Conservation (phyloP, 345 rosid genomes). For the Erodium maritimum region DNA sequence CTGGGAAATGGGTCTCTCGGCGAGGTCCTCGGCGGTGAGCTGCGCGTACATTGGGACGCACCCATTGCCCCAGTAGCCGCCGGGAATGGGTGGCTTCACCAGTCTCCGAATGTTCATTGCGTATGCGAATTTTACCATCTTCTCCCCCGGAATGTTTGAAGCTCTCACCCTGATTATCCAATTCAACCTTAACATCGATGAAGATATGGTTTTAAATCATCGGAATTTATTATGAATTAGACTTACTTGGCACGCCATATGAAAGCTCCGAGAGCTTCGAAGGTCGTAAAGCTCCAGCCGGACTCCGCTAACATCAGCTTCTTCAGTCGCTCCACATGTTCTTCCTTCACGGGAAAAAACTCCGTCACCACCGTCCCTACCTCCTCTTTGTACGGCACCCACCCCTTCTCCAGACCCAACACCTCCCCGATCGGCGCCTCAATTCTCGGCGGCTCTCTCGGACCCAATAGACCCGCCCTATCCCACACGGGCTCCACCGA, state of each 20-base stretch:
- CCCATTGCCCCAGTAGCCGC: constrained; percentile 80
- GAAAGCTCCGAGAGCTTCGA: constrained; percentile 79
- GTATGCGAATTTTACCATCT: constrained; percentile 55
- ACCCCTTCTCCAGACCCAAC: constrained; percentile 32
- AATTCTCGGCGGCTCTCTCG: constrained; percentile 48
- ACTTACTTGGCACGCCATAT: constrained; percentile 89
- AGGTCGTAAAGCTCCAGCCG: constrained; percentile 62
- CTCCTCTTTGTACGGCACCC: constrained; percentile 26
- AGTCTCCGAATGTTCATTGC: constrained; percentile 46
- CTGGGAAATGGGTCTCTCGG: constrained; percentile 58
- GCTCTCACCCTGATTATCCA: constrained; percentile 35
- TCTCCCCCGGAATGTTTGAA: constrained; percentile 26
- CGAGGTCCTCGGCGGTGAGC: constrained; percentile 36
- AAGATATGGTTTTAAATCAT: too few species aligned
- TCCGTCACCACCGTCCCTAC: constrained; percentile 32
- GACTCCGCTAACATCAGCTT: constrained; percentile 29
- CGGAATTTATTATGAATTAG: too few species aligned
- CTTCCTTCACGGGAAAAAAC: constrained; percentile 49
- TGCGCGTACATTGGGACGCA: constrained; percentile 65
- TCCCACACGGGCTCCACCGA: constrained; percentile 60
- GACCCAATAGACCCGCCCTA: constrained; percentile 39
- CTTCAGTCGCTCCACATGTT: constrained; percentile 55
- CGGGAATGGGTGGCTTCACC: constrained; percentile 56
- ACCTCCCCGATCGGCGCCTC: constrained; percentile 47
- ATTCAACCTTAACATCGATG: too few species aligned